phyloP scores from a whole-genome alignment of 1,284 basidiomycete species.

The Sporisorium sorghi region DNA sequence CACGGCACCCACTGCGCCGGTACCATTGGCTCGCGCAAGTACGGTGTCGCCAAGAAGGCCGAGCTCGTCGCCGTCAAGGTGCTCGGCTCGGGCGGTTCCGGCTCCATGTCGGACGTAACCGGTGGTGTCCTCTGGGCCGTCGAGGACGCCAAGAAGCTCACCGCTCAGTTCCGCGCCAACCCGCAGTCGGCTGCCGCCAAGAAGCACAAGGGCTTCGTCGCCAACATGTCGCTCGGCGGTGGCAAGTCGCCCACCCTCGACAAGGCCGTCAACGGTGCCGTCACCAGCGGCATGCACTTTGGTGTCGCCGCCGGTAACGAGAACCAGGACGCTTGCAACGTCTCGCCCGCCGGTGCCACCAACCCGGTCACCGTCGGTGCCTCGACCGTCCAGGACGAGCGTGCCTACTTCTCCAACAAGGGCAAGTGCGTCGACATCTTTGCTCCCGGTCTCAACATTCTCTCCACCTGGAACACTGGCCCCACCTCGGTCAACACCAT shows the following conservation, averaged over 20 bases:
- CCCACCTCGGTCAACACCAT: conserved; percentile 76
- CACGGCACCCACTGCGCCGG: conserved; percentile 79
- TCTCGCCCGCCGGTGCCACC: conserved; percentile 77
- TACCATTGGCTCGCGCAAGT: conserved; percentile 77
- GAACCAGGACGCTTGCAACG: conserved; percentile 81
- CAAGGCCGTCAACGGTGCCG: conserved; percentile 85
- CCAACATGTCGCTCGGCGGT: conserved; percentile 97
- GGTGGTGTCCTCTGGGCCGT: conserved; percentile 79
- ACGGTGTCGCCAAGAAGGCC: conserved; percentile 95
- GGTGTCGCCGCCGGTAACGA: conserved; percentile 79
- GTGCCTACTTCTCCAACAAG: conserved; percentile 81
- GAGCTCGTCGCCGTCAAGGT: conserved; percentile 97
- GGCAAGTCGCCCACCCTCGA: conserved; percentile 91
- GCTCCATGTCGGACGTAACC: conserved; percentile 95
- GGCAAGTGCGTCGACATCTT: conserved; percentile 82
- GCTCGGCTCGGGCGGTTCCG: conserved; percentile 87
- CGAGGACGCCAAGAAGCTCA: conserved; percentile 74
- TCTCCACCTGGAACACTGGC: conserved; percentile 70
- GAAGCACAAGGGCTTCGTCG: conserved; percentile 91
- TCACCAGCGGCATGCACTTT: conserved; percentile 87
- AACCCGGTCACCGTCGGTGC: conserved; percentile 83
- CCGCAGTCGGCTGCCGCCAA: conserved; percentile 76
- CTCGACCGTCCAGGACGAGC: conserved; percentile 75
- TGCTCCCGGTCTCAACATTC: conserved; percentile 83
- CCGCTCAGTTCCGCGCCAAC: conserved; percentile 76